Base-by-base conservation (phyloP, 257 asterid species). In the Dorcoceras hygrometricum region DNA sequence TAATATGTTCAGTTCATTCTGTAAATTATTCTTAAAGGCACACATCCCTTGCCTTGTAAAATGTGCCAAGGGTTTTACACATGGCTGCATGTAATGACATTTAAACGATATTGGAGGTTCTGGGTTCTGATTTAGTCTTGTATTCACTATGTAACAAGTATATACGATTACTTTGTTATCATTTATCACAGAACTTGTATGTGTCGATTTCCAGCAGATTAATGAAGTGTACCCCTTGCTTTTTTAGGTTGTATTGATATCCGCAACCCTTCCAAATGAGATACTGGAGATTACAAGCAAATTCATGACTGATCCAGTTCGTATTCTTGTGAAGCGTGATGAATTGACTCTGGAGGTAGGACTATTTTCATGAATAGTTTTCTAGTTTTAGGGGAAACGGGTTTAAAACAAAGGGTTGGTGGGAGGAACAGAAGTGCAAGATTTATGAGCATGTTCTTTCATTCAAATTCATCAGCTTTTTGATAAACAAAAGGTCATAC, bases 211-310 rank as follows among this genome's bases (percentile, higher is more conserved):
- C 22, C 12, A 57, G 66, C 58, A 51, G 36, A 60, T 14, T 4
- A 26, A 57, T 67, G 31, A 26, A 32, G 12, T 68, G 5, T 66
- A 29, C 29, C 0, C 3, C 27, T 63, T 67, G 32, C 23, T 18
- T n/a, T 48, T 85, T 69, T 82, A 94, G 99, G 97, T 90, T 63
- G 96, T 90, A 74, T 73, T 94, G 51, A 88, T 94, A 56, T 94
- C 97, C 64, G 99, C 97, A 66, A 94, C 99, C 60, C 97, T 94
- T 76, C 97, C 99, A 31, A 94, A 94, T 78, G 99, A 94, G 76
- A 94, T 90, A 73, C 70, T 94, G 77, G 99, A 90, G 87, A 88
- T 94, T 1, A 94, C 99, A 9, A 86, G 96, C 87, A 94, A 94
- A 79, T 94, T 94, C 82, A 94, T 94, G 99, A 90, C 99, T 1